These are phyloP conservation scores for Zygoascus sp. DNA, from an alignment of 1,139 yeast species.

Conservation along the genomic window DNA sequence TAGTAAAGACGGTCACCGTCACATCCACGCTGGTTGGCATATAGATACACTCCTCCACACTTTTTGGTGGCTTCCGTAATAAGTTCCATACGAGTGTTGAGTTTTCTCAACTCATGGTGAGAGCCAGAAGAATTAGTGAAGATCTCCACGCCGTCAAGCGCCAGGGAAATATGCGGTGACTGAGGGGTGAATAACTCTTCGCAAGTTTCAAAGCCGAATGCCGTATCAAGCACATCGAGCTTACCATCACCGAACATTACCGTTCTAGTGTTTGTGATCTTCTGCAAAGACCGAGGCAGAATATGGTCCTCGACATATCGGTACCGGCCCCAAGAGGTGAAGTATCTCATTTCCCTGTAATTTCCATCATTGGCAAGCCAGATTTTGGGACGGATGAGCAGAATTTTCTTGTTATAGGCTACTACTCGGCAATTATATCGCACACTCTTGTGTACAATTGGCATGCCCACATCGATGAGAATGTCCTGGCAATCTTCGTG, in stretches of 20 bases:
- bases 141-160: constrained; percentile 93
- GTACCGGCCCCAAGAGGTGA: constrained; percentile 88
- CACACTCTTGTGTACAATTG: constrained; percentile 78
- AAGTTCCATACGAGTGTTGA: constrained; percentile 75
- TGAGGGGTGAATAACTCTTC: constrained; percentile 96
- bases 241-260: constrained; percentile 91
- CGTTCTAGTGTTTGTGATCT: constrained; percentile 50
- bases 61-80: constrained; percentile 90
- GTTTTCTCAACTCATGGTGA: constrained; percentile 89
- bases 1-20: constrained; percentile 96
- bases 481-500: constrained; percentile 68
- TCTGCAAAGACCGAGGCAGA: constrained; percentile 61
- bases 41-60: constrained; percentile 92
- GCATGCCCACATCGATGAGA: constrained; percentile 89
- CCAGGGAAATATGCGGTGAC: constrained; percentile 88
- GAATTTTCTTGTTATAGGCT: constrained; percentile 70
- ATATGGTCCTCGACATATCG: constrained; percentile 65
- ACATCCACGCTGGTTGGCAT: constrained; percentile 94
- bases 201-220: constrained; percentile 93
- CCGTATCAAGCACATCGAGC: constrained; percentile 74
- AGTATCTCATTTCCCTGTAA: constrained; percentile 94
- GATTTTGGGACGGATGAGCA: constrained; percentile 85
- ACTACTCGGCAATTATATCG: constrained; percentile 88
- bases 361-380: constrained; percentile 96
- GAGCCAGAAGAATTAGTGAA: constrained; percentile 94